Percentiles rank a stretch among this genome's conserved stretches.
These are phyloP conservation scores for Acanthamoeba healyi DNA, from an alignment of 208 protist species.

Conservation along the genomic window DNA sequence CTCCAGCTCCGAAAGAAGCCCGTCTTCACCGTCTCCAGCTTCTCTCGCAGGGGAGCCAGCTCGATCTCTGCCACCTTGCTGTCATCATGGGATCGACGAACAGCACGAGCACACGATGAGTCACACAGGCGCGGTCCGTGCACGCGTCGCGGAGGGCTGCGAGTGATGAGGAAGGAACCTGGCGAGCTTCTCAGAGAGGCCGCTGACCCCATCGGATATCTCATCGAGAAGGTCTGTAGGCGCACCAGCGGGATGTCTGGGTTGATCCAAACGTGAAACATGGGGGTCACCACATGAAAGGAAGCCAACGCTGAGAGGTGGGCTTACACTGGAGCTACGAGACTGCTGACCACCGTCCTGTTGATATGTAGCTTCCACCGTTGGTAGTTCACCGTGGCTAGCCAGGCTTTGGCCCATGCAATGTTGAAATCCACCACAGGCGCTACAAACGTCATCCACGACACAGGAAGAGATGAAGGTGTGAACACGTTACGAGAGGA, in stretches of 20 bases:
- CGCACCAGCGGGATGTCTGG: slow-evolving; percentile 38
- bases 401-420: slow-evolving; percentile 44
- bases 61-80: slow-evolving; percentile 63
- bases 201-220: slow-evolving; percentile 38
- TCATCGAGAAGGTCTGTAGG: slow-evolving; percentile 24
- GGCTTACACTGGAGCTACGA: slow-evolving; percentile 41
- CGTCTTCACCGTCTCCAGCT: slow-evolving; percentile 9
- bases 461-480: too few species aligned
- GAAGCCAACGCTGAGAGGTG: neutral
- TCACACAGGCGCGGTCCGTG: neutral
- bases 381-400: slow-evolving; percentile 32
- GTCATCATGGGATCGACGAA: neutral
- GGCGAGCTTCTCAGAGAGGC: slow-evolving; percentile 1
- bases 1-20: slow-evolving; percentile 60
- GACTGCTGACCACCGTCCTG: neutral
- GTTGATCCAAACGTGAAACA: neutral
- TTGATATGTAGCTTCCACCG: slow-evolving; percentile 14
- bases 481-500: too few species aligned
- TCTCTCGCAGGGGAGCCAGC: neutral
- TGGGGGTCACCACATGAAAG: neutral
- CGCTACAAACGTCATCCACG: neutral
- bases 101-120: too few species aligned
- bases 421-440: slow-evolving; percentile 51
- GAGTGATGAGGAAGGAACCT: neutral
- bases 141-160: neutral